Evolutionary conservation across 176 grass and related monocot species (phyloP), one percentile per base, ranked within the genome.

Genomic region (Rhynchospora pubera): DNA sequence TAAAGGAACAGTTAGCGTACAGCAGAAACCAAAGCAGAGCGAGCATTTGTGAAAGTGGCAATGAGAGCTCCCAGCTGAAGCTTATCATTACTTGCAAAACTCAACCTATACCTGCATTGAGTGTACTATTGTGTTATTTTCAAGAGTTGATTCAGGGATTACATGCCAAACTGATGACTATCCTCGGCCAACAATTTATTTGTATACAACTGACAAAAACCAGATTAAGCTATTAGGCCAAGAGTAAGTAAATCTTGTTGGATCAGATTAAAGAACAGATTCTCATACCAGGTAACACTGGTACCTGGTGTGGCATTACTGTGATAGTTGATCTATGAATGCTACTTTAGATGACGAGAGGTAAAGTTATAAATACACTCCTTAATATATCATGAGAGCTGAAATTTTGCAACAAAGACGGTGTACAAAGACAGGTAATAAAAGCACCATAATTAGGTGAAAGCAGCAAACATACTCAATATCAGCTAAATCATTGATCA

Each of bases 401-500:
- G 52, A 22, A 7, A 14, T 75, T 39, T 39, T 75, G 21, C 71
- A 18, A 0, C 5, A 75, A 43, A 52, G 46, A 15, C 22, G 52
- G 0, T 75, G 26, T 75, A 16, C 7, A 23, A 14, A 73, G 8
- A 24, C 3, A 76, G 6, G 24, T 34, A 77, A 77, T 66, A 89
- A 50, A 42, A 30, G 80, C 14, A 55, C 9, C 19, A 75, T 2
- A 2, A 53, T 74, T 26, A 28, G 26, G 65, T 26, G 61, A 65
- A 65, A 84, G 0, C 74, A 39, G 56, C 75, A 22, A 9, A 83
- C 92, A 43, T 93, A 98, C 96, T 95, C 91, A 2, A 98, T 98
- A 90, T 98, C 92, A 55, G 96, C 96, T 87, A 98, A 85, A 91
- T 93, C 91, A 87, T 98, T 98, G 50, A 98, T 95, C 72, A 98